Base-by-base conservation (phyloP, 1,284 basidiomycete genomes). In the Acaromyces ingoldii region DNA sequence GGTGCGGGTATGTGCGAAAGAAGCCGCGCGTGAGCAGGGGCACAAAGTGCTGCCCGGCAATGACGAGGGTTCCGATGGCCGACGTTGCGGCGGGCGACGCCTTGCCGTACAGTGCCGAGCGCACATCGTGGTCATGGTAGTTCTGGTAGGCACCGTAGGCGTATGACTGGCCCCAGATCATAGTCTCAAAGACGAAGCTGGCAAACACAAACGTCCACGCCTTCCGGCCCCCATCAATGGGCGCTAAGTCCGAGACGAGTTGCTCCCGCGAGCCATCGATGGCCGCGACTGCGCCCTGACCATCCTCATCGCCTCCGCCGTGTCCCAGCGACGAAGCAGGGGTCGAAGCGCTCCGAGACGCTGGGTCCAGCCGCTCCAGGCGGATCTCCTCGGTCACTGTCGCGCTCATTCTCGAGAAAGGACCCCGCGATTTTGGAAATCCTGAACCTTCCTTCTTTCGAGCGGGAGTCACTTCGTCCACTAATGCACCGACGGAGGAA, bases 141-240 rank as follows among this genome's bases (percentile, higher is more conserved):
- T 67, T 62, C 42, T 72, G 70, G 45, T 65, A 72, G 4, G 65
- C 58, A 13, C 72, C 72, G 41, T 65, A 74, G 9, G 64, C 57
- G 50, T 63, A 58, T 11, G 58, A 50, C 6, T 53, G 49, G 21
- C 65, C 65, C 63, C 63, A 65, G 49, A 61, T 55, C 55, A 65
- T 62, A 26, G 29, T 33, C 33, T 53, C 51, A 19, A 50, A 53
- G 1, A 45, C n/a, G 25, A 40, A 29, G 36, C 50, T 29, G 28
- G 28, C 51, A 6, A 28, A 10, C 11, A 53, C 31, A 29, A 53
- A 53, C 11, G 17, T 55, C 45, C 42, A 53, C 10, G 51, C 51
- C 13, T 44, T 17, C 29, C 15, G 26, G 10, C 51, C 51, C 15
- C 50, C 22, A 33, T 53, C 51, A 15, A 53, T 19, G 15, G 51